phyloP scores from a whole-genome alignment of 495 filamentous ascomycete genomes.

The Neurospora sp. region DNA sequence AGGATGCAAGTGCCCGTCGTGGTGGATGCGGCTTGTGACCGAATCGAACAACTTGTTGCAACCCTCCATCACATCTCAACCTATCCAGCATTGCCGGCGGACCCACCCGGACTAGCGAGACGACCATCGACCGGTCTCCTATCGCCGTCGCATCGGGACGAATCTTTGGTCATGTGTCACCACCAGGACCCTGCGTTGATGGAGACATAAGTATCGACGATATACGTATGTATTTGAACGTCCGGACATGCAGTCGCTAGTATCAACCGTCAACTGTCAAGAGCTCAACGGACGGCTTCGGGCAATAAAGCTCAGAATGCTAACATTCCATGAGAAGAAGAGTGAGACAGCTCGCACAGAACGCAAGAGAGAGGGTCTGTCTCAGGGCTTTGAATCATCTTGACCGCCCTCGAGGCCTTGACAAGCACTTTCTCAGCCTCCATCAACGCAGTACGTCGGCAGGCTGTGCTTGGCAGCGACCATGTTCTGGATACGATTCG shows the following conservation, averaged over 20 bases:
- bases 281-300: neutral
- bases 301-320: neutral
- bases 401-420: neutral
- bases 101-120: neutral
- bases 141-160: neutral
- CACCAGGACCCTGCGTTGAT: neutral
- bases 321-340: neutral
- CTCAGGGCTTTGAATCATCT: neutral
- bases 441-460: neutral
- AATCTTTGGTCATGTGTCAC: neutral
- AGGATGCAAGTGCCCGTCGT: neutral
- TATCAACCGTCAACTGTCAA: neutral
- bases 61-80: neutral
- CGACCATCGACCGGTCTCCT: neutral
- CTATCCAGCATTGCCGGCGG: neutral
- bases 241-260: neutral
- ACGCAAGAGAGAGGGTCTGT: neutral
- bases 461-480: neutral
- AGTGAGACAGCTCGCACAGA: neutral
- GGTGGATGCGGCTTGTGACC: neutral
- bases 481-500: neutral
- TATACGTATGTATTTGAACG: neutral
- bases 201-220: neutral
- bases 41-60: neutral
- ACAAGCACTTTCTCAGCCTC: neutral